A percentile compares a stretch with the other conserved stretches of the same genome.
These are phyloP conservation scores for Malbranchea cinnamomea DNA, from an alignment of 2,329 filamentous ascomycete genomes.

Conservation along the genomic window DNA sequence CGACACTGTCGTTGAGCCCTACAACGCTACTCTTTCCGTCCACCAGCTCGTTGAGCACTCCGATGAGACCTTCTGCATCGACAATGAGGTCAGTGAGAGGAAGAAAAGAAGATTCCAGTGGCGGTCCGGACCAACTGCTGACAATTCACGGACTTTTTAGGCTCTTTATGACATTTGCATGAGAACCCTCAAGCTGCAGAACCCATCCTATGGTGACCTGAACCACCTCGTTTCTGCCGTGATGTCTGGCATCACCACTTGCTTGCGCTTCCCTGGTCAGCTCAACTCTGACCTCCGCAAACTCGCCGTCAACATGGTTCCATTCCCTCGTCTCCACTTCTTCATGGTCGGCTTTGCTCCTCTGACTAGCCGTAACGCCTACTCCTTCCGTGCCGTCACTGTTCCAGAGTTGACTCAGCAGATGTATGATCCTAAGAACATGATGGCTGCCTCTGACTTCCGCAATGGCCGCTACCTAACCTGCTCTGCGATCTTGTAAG, in stretches of 20 bases:
- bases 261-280: slow-evolving; percentile 97
- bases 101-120: background rate
- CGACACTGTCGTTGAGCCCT: slow-evolving; percentile 98
- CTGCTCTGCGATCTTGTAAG: slow-evolving; percentile 91
- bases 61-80: slow-evolving; percentile 99
- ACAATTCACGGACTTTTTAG: slow-evolving; percentile 21
- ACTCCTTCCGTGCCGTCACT: slow-evolving; percentile 94
- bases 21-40: slow-evolving; percentile 97
- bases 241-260: slow-evolving; percentile 99
- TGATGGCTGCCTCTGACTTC: slow-evolving; percentile 99
- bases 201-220: slow-evolving; percentile 96
- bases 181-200: slow-evolving; percentile 96
- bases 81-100: slow-evolving; percentile 59
- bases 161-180: slow-evolving; percentile 99
- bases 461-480: slow-evolving; percentile 98
- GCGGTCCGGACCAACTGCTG: slow-evolving; percentile 5
- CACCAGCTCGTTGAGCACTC: slow-evolving; percentile 99
- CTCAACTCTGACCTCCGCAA: slow-evolving; percentile 99
- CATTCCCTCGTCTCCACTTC: slow-evolving; percentile 99
- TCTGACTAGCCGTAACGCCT: slow-evolving; percentile 77
- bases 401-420: slow-evolving; percentile 98
- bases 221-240: slow-evolving; percentile 99
- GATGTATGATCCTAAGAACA: slow-evolving; percentile 99
- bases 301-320: slow-evolving; percentile 99
- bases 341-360: slow-evolving; percentile 99